Conservation (phyloP, 2,329 filamentous ascomycete species). For the Diaporthe ampelina region DNA sequence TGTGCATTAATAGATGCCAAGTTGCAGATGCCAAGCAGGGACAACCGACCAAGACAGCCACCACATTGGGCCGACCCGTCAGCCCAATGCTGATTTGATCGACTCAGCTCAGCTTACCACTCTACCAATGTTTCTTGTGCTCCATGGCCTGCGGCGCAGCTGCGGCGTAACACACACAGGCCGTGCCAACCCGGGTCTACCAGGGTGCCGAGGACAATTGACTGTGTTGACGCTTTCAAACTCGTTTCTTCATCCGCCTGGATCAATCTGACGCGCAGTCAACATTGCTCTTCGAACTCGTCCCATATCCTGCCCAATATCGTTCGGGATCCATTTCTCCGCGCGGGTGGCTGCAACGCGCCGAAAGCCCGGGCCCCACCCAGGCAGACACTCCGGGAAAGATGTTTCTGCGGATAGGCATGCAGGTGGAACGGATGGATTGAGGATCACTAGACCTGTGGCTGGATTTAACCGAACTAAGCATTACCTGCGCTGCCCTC, state of each 20-base stretch:
- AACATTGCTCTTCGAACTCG: background rate
- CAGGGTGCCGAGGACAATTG: too few species aligned
- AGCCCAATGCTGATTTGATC: constrained; percentile 3
- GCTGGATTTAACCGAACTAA: background rate
- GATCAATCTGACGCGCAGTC: background rate
- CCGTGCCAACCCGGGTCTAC: background rate
- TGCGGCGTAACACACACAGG: background rate
- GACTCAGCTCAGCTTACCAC: constrained; percentile 17
- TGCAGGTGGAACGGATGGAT: background rate
- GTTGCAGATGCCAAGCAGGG: constrained; percentile 32
- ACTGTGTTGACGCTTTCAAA: background rate
- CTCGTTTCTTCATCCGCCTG: too few species aligned
- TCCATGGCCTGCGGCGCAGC: background rate
- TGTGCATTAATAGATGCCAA: constrained; percentile 28
- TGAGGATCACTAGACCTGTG: background rate
- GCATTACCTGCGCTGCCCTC: background rate
- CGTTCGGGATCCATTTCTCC: background rate
- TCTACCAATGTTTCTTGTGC: background rate
- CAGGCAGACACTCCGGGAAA: background rate
- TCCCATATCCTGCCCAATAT: background rate
- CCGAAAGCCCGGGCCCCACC: constrained; percentile 8
- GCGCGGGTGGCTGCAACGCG: background rate
- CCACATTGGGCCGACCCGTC: background rate
- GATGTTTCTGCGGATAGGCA: background rate
- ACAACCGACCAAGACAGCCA: background rate